Conservation (phyloP, 2,329 filamentous ascomycete genomes). For the Mycosphaerella arachidis region DNA sequence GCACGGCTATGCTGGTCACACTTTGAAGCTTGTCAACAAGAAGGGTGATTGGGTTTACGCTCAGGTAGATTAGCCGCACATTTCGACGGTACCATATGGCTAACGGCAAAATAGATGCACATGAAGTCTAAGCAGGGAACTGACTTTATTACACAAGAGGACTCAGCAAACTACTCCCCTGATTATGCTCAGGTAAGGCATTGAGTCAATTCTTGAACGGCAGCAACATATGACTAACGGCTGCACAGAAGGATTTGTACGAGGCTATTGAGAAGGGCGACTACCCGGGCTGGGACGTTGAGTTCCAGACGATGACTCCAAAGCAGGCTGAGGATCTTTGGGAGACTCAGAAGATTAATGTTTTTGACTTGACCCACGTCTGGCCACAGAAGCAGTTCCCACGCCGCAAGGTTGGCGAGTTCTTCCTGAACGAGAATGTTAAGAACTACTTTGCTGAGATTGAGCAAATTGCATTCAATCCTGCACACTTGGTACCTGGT, state of each 20-base stretch:
- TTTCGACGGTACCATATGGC: too few relatives aligned
- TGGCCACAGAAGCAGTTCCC: slow-evolving; percentile 53
- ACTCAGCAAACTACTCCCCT: slow-evolving; percentile 47
- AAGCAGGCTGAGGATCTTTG: slow-evolving; percentile 49
- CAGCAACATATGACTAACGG: too few relatives aligned
- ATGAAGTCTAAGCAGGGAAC: slow-evolving; percentile 51
- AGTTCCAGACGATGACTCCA: slow-evolving; percentile 50
- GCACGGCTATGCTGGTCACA: slow-evolving; percentile 52
- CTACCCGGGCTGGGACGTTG: slow-evolving; percentile 49
- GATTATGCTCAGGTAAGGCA: slow-evolving; percentile 40
- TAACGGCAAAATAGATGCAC: slow-evolving; percentile 36
- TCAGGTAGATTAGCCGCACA: slow-evolving; percentile 26
- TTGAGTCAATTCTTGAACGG: too few relatives aligned
- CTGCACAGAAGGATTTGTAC: slow-evolving; percentile 46
- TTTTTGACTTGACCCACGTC: slow-evolving; percentile 52
- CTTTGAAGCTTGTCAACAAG: slow-evolving; percentile 52
- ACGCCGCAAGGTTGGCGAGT: slow-evolving; percentile 50
- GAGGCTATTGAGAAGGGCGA: slow-evolving; percentile 51
- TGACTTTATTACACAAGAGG: slow-evolving; percentile 50
- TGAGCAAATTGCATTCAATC: slow-evolving; percentile 66
- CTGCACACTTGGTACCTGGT: slow-evolving; percentile 50
- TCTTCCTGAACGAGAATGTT: slow-evolving; percentile 52
- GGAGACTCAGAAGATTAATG: slow-evolving; percentile 52
- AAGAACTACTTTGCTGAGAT: slow-evolving; percentile 63
- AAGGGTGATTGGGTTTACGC: slow-evolving; percentile 51